These are phyloP conservation scores for Vitis hybrid DNA, from an alignment of 177 flowering plant species.

Conservation along the genomic window DNA sequence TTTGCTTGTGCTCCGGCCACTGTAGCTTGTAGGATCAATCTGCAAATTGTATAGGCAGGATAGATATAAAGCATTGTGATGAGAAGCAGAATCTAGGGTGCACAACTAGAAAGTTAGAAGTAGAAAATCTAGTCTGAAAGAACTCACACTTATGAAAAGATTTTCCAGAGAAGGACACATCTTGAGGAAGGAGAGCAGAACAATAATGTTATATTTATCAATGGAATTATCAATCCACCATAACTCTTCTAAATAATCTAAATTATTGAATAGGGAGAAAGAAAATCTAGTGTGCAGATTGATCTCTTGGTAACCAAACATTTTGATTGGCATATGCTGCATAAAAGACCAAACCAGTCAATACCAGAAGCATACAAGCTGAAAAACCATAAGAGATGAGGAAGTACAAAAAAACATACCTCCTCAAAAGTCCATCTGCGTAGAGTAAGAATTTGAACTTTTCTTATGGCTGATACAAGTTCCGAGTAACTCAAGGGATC, in stretches of 20 bases:
- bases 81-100: too few species aligned
- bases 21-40: constrained; percentile 21
- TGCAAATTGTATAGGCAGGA: constrained; percentile 5
- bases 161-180: constrained; percentile 25
- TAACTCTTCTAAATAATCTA: constrained; percentile 14
- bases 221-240: constrained; percentile 31
- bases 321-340: too few species aligned
- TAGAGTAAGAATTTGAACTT: constrained; percentile 19
- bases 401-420: neutral
- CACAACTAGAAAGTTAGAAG: too few species aligned
- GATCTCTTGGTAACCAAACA: too few species aligned
- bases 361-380: neutral
- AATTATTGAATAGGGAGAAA: constrained; percentile 15
- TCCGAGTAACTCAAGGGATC: neutral
- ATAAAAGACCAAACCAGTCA: neutral
- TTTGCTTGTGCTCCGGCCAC: neutral
- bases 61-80: too few species aligned
- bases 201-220: constrained; percentile 6
- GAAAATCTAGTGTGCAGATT: neutral
- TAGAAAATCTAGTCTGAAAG: too few species aligned
- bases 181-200: constrained; percentile 22
- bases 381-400: too few species aligned
- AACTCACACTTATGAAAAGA: constrained; percentile 21
- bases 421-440: constrained; percentile 31
- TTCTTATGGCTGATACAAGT: constrained; percentile 12